Conservation (phyloP, 257 asterid genomes). For the Fraxinus cuspidata region DNA sequence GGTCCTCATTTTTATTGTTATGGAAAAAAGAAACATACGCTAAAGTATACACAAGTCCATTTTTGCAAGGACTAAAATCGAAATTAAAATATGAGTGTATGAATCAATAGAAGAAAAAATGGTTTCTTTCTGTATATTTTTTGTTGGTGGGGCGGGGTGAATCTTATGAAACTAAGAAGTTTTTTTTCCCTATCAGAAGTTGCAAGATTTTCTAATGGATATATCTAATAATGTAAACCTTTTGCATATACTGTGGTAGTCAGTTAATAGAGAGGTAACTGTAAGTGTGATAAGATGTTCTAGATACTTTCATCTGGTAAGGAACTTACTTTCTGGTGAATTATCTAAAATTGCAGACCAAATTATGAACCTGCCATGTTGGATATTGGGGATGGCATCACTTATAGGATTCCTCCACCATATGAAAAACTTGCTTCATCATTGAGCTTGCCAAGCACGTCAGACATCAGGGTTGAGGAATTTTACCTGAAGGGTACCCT, state of each 20-base stretch:
- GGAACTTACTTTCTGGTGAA: slow-evolving; percentile 23
- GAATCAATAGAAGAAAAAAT: slow-evolving; percentile 1
- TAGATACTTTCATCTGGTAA: slow-evolving; percentile 20
- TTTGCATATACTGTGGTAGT: background rate
- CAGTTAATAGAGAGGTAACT: slow-evolving; percentile 16
- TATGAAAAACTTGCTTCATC: slow-evolving; percentile 75
- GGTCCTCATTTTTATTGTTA: background rate
- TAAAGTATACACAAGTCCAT: background rate
- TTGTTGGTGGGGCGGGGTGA: slow-evolving; percentile 11
- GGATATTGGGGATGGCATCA: slow-evolving; percentile 91
- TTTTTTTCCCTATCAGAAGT: background rate
- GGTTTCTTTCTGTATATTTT: background rate
- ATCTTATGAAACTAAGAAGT: slow-evolving; percentile 7
- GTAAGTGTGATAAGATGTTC: slow-evolving; percentile 17
- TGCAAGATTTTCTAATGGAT: background rate
- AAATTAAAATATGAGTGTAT: background rate
- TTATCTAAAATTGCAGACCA: slow-evolving; percentile 52
- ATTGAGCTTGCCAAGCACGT: slow-evolving; percentile 69
- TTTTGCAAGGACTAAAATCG: slow-evolving; percentile 11
- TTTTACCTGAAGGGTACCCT: slow-evolving; percentile 95
- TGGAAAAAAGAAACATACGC: background rate
- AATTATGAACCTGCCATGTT: slow-evolving; percentile 79
- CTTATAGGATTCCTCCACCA: slow-evolving; percentile 88
- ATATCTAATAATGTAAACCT: background rate
- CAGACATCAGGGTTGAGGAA: slow-evolving; percentile 87